A percentile compares a stretch with the other conserved stretches of the same genome.
Conservation (phyloP, 371 early-diverging fungal species). For the Funneliformis caledonium region DNA sequence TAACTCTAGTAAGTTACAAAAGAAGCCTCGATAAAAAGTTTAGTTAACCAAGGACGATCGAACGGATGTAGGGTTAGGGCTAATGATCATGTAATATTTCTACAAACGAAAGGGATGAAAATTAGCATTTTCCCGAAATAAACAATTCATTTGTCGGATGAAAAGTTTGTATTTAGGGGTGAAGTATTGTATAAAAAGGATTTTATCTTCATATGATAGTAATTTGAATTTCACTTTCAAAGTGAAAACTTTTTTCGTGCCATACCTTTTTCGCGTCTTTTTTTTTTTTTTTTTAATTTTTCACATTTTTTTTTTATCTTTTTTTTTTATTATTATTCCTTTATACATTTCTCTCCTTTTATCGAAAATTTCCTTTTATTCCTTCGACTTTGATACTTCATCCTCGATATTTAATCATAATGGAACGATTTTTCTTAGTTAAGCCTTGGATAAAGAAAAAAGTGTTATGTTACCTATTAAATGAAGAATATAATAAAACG, state of each 20-base stretch:
- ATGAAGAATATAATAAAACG: too few species aligned
- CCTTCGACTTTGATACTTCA: neutral
- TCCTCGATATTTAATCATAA: neutral
- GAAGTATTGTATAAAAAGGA: too few species aligned
- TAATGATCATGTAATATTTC: neutral
- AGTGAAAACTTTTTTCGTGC: neutral
- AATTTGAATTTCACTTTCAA: neutral
- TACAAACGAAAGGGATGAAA: neutral
- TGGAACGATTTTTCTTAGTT: neutral
- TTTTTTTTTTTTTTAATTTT: neutral
- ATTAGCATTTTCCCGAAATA: neutral
- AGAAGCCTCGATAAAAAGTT: too few species aligned
- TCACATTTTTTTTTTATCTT: too few species aligned
- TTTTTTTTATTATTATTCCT: too few species aligned
- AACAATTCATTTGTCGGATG: neutral
- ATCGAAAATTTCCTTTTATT: neutral
- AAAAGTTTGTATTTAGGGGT: too few species aligned
- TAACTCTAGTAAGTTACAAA: too few species aligned
- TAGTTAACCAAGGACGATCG: neutral
- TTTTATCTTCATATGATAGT: neutral
- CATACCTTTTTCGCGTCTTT: neutral
- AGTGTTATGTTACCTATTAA: neutral
- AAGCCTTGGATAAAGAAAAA: constrained; percentile 13
- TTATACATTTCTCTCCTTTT: neutral
- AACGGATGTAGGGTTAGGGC: neutral